Base-by-base conservation (phyloP, 2,329 filamentous ascomycete species). In the Penicillium rolfsii region DNA sequence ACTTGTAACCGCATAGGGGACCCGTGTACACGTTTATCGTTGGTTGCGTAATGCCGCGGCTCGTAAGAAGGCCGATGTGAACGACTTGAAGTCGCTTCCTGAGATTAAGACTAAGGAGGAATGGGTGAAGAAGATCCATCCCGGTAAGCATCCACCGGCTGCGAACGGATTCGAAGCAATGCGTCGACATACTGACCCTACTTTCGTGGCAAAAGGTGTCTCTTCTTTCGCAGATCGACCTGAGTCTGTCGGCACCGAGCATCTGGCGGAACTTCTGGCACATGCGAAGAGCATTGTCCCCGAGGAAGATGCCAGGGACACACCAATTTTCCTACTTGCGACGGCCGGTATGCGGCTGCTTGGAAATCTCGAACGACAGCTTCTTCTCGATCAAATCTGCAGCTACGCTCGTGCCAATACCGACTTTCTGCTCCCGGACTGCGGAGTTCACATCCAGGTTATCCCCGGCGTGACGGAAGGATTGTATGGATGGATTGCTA, bases 391-490 rank as follows among this genome's bases (percentile, higher is more conserved):
- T 59, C 87, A 90, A 67, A 90, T 96, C 55, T 99, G 95, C 80
- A 84, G 87, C 11, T 98, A 96, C 75, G 86, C 96, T 11, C 87
- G 86, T 58, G 81, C 85, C 52, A 88, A 90, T 59, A 94, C 93
- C 1, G 80, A 87, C 4, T 98, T 99, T 70, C 85, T 89, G 55
- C 82, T 99, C 1, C 92, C 93, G n/a, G 91, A 98, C 74, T 99
- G 95, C 80, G 85, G 85, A 61, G 78, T 91, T 41, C 92, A 98
- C 72, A 89, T 99, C 16, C 93, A 97, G 75, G 92, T 98, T 35
- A 99, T 99, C 64, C 87, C 93, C 0, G 95, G 95, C 46, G 93
- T 97, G 76, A 98, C 95, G 0, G 95, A 99, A 76, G 95, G 93
- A 2, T 78, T 99, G 33, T 99, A 98, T 71, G 95, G 95, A 41